Conservation (phyloP, 768 basidiomycete species). For the Tulasnella sp. region DNA sequence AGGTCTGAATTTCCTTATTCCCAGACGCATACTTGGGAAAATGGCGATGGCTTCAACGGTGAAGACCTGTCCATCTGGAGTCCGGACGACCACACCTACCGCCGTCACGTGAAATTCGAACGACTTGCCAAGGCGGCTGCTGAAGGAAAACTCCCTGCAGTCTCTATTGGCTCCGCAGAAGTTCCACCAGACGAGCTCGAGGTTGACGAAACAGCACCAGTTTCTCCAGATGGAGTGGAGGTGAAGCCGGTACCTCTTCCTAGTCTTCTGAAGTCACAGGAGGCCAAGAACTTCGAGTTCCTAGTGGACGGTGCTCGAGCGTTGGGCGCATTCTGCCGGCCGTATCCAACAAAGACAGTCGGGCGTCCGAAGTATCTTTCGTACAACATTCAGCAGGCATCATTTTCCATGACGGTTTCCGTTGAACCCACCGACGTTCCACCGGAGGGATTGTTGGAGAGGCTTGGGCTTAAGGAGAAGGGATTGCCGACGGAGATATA, state of each 20-base stretch:
- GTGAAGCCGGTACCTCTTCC: conserved; percentile 13
- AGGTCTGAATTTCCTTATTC: not conserved
- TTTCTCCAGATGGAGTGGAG: not conserved
- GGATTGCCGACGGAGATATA: conserved; percentile 80
- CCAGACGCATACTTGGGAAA: conserved; percentile 46
- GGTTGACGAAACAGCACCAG: not conserved
- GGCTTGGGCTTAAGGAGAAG: conserved; percentile 36
- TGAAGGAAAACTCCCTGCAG: conserved; percentile 13
- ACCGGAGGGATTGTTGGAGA: not conserved
- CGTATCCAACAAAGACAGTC: conserved; percentile 76
- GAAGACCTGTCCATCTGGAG: conserved; percentile 94
- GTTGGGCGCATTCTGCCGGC: conserved; percentile 81
- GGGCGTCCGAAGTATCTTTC: conserved; percentile 66
- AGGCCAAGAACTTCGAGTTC: conserved; percentile 57
- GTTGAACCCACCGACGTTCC: conserved; percentile 63
- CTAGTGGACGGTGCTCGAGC: conserved; percentile 87
- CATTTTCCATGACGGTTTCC: conserved; percentile 68
- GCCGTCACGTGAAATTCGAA: conserved; percentile 26
- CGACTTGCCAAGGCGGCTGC: conserved; percentile 29
- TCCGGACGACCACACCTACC: conserved; percentile 61
- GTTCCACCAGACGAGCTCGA: conserved; percentile 9
- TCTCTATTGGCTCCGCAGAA: conserved; percentile 8
- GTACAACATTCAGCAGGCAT: conserved; percentile 74
- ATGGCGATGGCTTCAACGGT: conserved; percentile 97
- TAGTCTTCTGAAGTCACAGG: not conserved